phyloP scores from a whole-genome alignment of 139 green algal genomes.

The Chlorella sp. region DNA sequence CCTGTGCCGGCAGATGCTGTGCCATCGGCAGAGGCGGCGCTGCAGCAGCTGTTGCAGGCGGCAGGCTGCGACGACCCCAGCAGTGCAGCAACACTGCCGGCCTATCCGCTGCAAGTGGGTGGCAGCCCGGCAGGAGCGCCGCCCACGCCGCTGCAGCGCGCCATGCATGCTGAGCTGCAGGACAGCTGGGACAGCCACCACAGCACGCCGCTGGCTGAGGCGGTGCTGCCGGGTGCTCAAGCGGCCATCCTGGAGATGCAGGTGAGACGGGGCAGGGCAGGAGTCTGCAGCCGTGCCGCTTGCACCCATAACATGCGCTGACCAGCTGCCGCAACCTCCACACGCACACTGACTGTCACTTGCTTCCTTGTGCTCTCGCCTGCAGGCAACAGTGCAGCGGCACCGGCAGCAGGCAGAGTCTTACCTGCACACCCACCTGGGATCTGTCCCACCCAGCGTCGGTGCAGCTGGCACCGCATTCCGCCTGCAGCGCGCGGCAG shows the following conservation, averaged over 20 bases:
- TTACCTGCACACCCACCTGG: slow-evolving; percentile 40
- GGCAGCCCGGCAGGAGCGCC: not conserved
- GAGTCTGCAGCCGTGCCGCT: not conserved
- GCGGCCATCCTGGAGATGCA: slow-evolving; percentile 8
- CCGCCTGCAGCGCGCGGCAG: slow-evolving; percentile 21
- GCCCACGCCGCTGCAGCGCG: slow-evolving; percentile 32
- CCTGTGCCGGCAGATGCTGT: slow-evolving; percentile 27
- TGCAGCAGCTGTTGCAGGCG: slow-evolving; percentile 23
- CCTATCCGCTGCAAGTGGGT: not conserved
- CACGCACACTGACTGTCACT: not conserved
- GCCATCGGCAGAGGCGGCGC: not conserved
- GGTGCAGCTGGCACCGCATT: slow-evolving; percentile 28
- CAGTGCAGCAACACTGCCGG: not conserved
- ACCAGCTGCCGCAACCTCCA: not conserved
- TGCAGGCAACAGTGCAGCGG: not conserved
- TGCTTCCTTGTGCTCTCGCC: not conserved
- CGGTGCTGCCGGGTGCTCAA: not conserved
- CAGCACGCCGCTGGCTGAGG: not conserved
- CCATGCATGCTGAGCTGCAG: slow-evolving; percentile 51
- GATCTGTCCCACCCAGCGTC: slow-evolving; percentile 3
- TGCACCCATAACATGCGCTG: not conserved
- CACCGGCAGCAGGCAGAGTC: slow-evolving; percentile 1
- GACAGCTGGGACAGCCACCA: slow-evolving; percentile 55
- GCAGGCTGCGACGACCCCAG: not conserved
- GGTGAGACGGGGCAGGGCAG: not conserved